Evolutionary conservation across 192 early-diverging fungal genomes (phyloP).

Genomic region (Coemansia sp.): DNA sequence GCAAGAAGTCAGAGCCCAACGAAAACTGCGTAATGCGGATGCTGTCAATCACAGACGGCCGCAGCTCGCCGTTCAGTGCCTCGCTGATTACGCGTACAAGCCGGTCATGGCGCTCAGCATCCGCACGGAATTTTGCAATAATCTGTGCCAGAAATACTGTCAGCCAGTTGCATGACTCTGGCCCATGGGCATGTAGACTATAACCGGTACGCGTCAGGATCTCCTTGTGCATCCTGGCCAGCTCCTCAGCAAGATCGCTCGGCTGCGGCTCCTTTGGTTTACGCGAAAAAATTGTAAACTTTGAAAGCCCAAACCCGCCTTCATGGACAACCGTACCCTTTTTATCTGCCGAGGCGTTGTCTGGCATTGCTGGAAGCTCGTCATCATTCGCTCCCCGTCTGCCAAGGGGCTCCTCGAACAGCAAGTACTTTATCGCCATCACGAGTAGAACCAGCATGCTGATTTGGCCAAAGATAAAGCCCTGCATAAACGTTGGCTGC

Average conservation of each 20-base stretch:
- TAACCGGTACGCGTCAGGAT: constrained; percentile 50
- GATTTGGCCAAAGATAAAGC: constrained; percentile 54
- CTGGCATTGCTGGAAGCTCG: background rate
- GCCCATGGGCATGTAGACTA: constrained; percentile 26
- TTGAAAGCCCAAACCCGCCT: constrained; percentile 48
- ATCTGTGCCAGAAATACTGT: constrained; percentile 57
- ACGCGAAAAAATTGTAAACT: constrained; percentile 51
- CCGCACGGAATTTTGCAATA: constrained; percentile 53
- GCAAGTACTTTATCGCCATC: constrained; percentile 52
- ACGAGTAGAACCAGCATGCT: constrained; percentile 49
- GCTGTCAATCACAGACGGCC: constrained; percentile 44
- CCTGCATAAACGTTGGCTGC: constrained; percentile 57
- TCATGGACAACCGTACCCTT: constrained; percentile 27
- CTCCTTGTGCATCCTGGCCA: constrained; percentile 48
- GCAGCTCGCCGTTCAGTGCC: constrained; percentile 49
- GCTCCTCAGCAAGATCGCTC: constrained; percentile 40
- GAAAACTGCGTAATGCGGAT: constrained; percentile 56
- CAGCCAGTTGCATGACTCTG: constrained; percentile 60
- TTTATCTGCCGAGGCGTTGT: background rate
- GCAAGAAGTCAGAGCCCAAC: constrained; percentile 55
- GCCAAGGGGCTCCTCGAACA: constrained; percentile 54
- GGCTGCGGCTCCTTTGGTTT: constrained; percentile 46
- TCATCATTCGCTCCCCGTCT: constrained; percentile 5
- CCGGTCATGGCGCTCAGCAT: constrained; percentile 47
- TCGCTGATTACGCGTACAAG: constrained; percentile 54